A percentile compares a stretch with the other conserved stretches of the same genome.
Conservation (phyloP, 2,329 filamentous ascomycete species). For the Trichoderma brevicompactum region DNA sequence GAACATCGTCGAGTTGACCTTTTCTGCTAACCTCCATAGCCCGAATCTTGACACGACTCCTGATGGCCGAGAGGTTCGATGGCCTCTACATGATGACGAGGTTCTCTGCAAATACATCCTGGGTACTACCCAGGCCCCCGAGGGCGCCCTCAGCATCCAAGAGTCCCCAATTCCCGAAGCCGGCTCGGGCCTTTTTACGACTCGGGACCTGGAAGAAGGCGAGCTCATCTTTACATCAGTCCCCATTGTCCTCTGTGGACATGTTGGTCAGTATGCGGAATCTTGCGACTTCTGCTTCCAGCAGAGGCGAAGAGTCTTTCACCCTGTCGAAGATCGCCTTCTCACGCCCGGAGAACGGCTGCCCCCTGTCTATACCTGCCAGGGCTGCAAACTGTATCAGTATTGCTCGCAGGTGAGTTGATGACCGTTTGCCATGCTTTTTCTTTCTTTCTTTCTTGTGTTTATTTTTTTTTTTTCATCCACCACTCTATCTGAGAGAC, state of each 20-base stretch:
- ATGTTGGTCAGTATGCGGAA: not conserved
- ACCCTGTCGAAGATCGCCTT: conserved; percentile 5
- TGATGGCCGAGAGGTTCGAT: not conserved
- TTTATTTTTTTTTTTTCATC: not conserved
- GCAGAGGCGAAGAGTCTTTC: conserved; percentile 5
- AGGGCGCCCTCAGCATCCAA: conserved; percentile 6
- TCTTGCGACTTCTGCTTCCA: conserved; percentile 26
- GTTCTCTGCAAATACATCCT: conserved; percentile 18
- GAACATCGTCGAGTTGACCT: conserved; percentile 3
- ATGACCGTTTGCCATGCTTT: not conserved
- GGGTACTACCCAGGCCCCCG: conserved; percentile 3
- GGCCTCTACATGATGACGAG: conserved; percentile 9
- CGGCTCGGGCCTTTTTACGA: conserved; percentile 10
- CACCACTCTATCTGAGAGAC: too few relatives aligned
- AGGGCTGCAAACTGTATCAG: conserved; percentile 18
- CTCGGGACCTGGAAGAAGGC: conserved; percentile 11
- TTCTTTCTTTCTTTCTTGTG: not conserved
- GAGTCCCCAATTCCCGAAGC: not conserved
- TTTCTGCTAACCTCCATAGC: not conserved
- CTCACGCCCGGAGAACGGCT: not conserved
- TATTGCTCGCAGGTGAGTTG: conserved; percentile 26
- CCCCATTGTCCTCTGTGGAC: conserved; percentile 14
- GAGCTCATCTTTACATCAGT: conserved; percentile 19
- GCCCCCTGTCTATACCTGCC: not conserved
- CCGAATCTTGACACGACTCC: not conserved